Base-by-base conservation (phyloP, 495 filamentous ascomycete genomes). In the Eremomyces bilateralis region DNA sequence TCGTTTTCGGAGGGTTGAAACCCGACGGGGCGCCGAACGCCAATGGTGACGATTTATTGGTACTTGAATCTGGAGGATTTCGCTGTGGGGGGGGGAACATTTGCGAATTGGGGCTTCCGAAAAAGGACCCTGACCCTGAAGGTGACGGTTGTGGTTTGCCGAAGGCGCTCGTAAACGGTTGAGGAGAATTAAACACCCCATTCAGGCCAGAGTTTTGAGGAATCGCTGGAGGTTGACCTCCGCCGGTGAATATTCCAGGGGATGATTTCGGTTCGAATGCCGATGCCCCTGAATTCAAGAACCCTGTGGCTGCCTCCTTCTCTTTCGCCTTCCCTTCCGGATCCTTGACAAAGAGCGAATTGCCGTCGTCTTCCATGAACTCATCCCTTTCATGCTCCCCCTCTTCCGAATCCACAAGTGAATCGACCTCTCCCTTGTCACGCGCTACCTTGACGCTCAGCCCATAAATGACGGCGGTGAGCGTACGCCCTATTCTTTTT, bases 341-440 rank as follows among this genome's bases (percentile, higher is more conserved):
- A n/a, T n/a, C n/a, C n/a, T n/a, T n/a, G n/a, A 42, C 21, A 24
- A 45, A 45, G 11, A 45, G 37, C 8, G 42, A 38, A 15, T 39
- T 29, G 30, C 42, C 27, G 6, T 8, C 21, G 21, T 31, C 31
- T 35, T 20, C 32, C 13, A 29, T 18, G 11, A n/a, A n/a, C n/a
- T n/a, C n/a, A n/a, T n/a, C n/a, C 15, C 30, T 39, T 21, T 33
- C 24, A 19, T 16, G 10, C 11, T 29, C 27, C 1, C 10, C n/a
- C 8, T 22, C 31, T 25, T 39, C 33, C 34, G 34, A 13, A 20
- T 39, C 35, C 13, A 38, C 18, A 13, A 38, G 30, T 25, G 43
- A n/a, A n/a, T n/a, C n/a, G n/a, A n/a, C n/a, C n/a, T n/a, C 21
- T 31, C 41, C 41, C 13, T 25, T 36, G n/a, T 22, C 32, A 15